Evolutionary conservation across 1,284 basidiomycete species (phyloP), one percentile per base, ranked within the genome.

Genomic region (Leccinum cinnamomeum): DNA sequence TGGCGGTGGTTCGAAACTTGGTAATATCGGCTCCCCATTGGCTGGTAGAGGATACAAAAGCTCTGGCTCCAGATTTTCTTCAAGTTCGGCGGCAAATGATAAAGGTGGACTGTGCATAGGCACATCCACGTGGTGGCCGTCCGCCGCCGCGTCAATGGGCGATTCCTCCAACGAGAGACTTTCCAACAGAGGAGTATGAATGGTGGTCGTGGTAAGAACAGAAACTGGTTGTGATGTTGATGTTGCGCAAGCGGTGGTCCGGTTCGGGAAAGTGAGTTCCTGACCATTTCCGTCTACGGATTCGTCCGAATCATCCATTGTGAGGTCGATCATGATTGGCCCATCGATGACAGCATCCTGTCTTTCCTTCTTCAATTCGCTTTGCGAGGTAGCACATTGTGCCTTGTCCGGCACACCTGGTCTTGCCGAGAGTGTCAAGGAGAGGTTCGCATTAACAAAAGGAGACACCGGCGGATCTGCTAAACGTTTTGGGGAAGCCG

Each of bases 261-360:
- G 64, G 16, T 64, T 64, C 20, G 37, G 62, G 53, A 62, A 64
- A 35, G 59, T 58, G 58, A 58, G 35, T 60, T 59, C 59, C n/a
- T 58, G 62, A 55, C 53, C 56, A 10, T 60, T 62, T 60, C 48
- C 64, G 20, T 62, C 53, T 35, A 62, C 59, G 60, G 70, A 70
- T 50, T 61, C 70, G 41, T 65, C 71, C 44, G 69, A 70, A 57
- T 72, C 65, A 0, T 72, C 71, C 44, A 64, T 37, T 25, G 71
- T 75, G 54, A 72, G 68, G 54, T 75, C 71, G 25, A 75, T 74
- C 62, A 63, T 69, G 60, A 72, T 68, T 65, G 71, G 68, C 33
- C 53, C 65, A 18, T 64, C 56, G n/a, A 54, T 55, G 28, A 44
- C 51, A 55, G 39, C 6, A 41, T 51, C 18, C 28, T 25, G 55